A percentile compares a stretch with the other conserved stretches of the same genome.
phyloP scores from a whole-genome alignment of 2,329 filamentous ascomycete genomes.

The Aspergillus glaucus region DNA sequence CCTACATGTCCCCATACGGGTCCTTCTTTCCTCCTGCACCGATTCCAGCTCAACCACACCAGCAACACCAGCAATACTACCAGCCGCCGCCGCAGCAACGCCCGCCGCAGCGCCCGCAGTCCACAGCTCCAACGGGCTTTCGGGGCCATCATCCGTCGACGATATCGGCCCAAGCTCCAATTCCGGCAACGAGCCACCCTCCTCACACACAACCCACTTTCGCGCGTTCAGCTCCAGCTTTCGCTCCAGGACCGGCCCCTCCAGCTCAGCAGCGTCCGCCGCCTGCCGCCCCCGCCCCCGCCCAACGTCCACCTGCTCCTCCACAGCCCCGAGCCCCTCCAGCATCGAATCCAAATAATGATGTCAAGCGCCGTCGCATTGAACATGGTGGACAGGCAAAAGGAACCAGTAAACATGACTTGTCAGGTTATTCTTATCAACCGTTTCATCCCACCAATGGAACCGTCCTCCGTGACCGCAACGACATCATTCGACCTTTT shows the following conservation, averaged over 20 bases:
- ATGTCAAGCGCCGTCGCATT: no score
- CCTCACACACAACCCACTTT: no score
- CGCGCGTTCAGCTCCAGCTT: no score
- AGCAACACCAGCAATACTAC: not conserved
- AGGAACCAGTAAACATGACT: not conserved
- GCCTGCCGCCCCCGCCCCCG: no score
- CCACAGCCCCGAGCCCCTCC: no score
- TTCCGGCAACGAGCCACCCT: no score
- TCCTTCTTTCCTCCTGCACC: no score
- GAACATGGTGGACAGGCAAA: no score
- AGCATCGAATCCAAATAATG: not conserved
- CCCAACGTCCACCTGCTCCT: no score
- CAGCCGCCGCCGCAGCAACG: not conserved
- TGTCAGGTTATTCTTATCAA: constrained; percentile 6
- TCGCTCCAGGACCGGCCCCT: no score
- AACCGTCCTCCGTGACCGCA: constrained; percentile 21
- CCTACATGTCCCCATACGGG: no score
- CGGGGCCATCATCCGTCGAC: not conserved
- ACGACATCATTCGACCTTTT: constrained; percentile 41
- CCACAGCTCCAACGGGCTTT: not conserved
- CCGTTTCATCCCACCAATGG: constrained; percentile 8
- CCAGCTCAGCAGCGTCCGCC: no score
- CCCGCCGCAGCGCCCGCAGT: not conserved
- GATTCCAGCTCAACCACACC: not conserved
- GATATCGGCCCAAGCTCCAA: not conserved